phyloP scores from a whole-genome alignment of 768 basidiomycete genomes.

The Termitomyces sp. region DNA sequence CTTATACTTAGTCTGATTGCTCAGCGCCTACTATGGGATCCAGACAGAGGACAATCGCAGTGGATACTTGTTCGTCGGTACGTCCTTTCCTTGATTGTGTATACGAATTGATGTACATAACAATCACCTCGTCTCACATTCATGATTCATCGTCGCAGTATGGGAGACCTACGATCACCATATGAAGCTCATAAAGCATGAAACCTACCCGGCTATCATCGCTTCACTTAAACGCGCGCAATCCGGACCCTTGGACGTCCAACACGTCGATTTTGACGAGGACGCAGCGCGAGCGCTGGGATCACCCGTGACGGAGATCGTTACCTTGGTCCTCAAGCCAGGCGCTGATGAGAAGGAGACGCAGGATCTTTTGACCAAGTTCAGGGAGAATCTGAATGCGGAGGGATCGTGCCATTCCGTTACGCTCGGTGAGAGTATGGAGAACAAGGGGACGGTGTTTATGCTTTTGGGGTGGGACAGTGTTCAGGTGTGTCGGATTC shows the following conservation, averaged over 20 bases:
- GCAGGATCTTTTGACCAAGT: not conserved
- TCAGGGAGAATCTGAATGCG: not conserved
- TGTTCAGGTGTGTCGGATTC: conserved; percentile 7
- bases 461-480: conserved; percentile 15
- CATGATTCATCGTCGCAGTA: not conserved
- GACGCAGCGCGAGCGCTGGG: conserved; percentile 1
- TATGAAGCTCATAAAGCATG: conserved; percentile 5
- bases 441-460: conserved; percentile 10
- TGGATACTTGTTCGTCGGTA: conserved; percentile 14
- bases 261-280: conserved; percentile 13
- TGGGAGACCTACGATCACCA: conserved; percentile 15
- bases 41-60: conserved; percentile 13
- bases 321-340: not conserved
- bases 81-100: not conserved
- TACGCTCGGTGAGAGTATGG: conserved; percentile 10
- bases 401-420: not conserved
- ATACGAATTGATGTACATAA: not conserved
- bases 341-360: not conserved
- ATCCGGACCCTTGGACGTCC: conserved; percentile 1
- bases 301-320: conserved; percentile 9
- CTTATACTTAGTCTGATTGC: not conserved
- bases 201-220: conserved; percentile 2
- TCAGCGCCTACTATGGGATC: conserved; percentile 14
- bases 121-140: not conserved
- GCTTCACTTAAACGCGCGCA: not conserved